Evolutionary conservation across 2,329 filamentous ascomycete genomes (phyloP), one percentile per base, ranked within the genome.

Genomic region (Fusarium siculi): DNA sequence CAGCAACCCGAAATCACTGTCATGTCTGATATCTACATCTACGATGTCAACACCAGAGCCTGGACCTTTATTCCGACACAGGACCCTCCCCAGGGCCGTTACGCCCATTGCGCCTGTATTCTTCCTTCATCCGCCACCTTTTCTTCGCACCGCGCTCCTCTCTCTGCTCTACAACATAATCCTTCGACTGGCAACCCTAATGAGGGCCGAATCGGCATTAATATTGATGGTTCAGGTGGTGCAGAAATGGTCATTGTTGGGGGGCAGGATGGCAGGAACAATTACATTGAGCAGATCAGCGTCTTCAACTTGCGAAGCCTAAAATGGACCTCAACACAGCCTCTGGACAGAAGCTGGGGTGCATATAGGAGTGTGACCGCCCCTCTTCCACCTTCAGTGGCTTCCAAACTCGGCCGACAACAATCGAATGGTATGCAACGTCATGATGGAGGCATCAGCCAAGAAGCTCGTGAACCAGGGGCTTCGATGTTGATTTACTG

Each of bases 281-380:
- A 97, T 81, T 99, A 99, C 80, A 99, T 99, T 75, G 96, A 99
- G 82, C 95, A 99, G 82, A 97, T 99, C 73, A 98, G 95, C 80
- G 94, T 99, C 6, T 99, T 99, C 86, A 99, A 99, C 78, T 86
- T 99, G 32, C 90, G 96, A 54, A 98, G 94, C 80, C 84, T 98
- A 67, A 97, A 96, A 83, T 99, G 96, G 96, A 97, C 94, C 4
- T 94, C 93, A 23, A 98, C 95, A 4, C 93, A 94, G 72, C 87
- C 92, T 2, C 87, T 98, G 50, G 95, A 95, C 56, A 94, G 96
- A 82, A 97, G 94, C 78, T 99, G 96, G 80, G 96, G 96, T 71
- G 96, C 96, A 3, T 99, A 99, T 81, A 91, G 96, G 73, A 98
- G 95, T 80, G 96, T 99, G 23, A 95, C 97, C 37, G 93, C 95